Conservation (phyloP, 2,329 filamentous ascomycete genomes). For the Curvularia eragrostidis region DNA sequence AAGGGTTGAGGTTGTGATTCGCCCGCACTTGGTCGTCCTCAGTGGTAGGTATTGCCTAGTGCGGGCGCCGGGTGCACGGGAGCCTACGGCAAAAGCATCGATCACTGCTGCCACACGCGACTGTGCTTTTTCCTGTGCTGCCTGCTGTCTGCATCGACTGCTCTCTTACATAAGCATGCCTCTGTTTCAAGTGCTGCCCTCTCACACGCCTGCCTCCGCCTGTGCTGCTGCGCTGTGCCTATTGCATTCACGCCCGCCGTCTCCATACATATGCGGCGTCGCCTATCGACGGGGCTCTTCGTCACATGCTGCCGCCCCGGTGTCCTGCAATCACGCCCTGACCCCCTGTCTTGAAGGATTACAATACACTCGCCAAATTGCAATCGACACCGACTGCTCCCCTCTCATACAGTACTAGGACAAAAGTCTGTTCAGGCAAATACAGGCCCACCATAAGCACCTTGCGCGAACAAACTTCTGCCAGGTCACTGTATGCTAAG, state of each 20-base stretch:
- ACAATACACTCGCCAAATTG: conserved; percentile 2
- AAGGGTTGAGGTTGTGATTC: conserved; percentile 28
- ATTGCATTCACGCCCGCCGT: too few relatives aligned
- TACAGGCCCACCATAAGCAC: too few relatives aligned
- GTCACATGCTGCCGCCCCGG: neutral
- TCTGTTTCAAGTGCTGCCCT: too few relatives aligned
- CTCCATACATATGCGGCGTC: too few relatives aligned
- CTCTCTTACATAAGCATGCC: conserved; percentile 6
- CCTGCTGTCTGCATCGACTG: neutral
- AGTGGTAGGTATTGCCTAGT: conserved; percentile 14
- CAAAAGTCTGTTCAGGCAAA: too few relatives aligned
- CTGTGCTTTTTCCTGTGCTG: conserved; percentile 9
- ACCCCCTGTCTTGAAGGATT: conserved; percentile 1
- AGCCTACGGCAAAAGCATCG: conserved; percentile 16
- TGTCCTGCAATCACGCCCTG: neutral
- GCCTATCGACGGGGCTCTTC: neutral
- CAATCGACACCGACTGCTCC: neutral
- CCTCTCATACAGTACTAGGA: neutral
- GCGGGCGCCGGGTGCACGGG: conserved; percentile 17
- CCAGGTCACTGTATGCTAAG: too few relatives aligned
- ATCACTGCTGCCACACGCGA: conserved; percentile 11
- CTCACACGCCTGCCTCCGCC: too few relatives aligned
- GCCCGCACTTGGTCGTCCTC: conserved; percentile 19
- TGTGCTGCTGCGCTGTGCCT: neutral
- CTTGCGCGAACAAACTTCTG: too few relatives aligned